Evolutionary conservation across 2,329 filamentous ascomycete species (phyloP).

Genomic region (Diplodia sapinea): DNA sequence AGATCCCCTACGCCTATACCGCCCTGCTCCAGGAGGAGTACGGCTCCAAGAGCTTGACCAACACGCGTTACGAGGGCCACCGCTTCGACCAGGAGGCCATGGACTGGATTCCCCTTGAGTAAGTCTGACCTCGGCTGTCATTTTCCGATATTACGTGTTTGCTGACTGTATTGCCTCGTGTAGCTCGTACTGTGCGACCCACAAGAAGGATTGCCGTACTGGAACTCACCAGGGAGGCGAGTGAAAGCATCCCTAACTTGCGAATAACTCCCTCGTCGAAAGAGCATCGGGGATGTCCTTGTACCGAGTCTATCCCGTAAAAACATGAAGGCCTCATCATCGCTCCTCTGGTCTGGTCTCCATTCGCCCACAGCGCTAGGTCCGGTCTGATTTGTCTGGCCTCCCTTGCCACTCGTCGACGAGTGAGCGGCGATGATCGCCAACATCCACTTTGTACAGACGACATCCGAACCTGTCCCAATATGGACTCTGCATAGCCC

Average conservation of each 20-base stretch:
- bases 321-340: background rate
- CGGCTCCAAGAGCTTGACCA: constrained; percentile 55
- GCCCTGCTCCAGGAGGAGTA: constrained; percentile 63
- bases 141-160: background rate
- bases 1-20: constrained; percentile 63
- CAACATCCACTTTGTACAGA: constrained; percentile 11
- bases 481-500: constrained; percentile 13
- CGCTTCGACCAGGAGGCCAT: constrained; percentile 45
- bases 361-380: background rate
- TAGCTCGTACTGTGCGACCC: constrained; percentile 30
- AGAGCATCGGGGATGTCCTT: background rate
- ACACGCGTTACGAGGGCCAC: constrained; percentile 54
- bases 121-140: background rate
- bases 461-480: background rate
- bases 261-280: background rate
- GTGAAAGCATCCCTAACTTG: background rate
- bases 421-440: background rate
- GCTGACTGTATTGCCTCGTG: constrained; percentile 14
- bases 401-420: background rate
- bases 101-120: constrained; percentile 39
- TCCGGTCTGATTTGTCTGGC: background rate
- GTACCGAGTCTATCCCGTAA: background rate
- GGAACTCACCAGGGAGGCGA: constrained; percentile 28
- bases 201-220: constrained; percentile 30
- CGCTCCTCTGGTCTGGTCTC: background rate